Percentiles rank a stretch among this genome's conserved stretches.
Evolutionary conservation across 2,329 filamentous ascomycete genomes (phyloP).

Genomic region (Fusarium phyllophilum): DNA sequence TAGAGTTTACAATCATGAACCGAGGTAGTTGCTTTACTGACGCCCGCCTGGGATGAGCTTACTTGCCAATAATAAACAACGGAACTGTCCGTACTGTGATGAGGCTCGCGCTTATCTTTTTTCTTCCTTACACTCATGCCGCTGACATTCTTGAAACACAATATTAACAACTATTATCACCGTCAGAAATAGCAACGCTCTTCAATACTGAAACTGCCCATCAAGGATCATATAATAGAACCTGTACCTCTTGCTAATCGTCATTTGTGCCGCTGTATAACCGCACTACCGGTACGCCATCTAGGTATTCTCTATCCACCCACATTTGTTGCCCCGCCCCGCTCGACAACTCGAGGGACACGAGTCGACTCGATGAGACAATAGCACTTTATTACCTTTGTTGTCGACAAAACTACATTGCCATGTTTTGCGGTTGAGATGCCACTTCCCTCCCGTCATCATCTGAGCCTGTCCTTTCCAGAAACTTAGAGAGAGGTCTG

Average conservation of each 20-base stretch:
- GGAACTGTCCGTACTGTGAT: not conserved
- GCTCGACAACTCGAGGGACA: slow-evolving; percentile 19
- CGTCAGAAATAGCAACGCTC: not conserved
- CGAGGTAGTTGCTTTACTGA: slow-evolving; percentile 3
- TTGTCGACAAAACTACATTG: not conserved
- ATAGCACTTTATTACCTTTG: slow-evolving; percentile 16
- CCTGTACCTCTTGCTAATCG: not conserved
- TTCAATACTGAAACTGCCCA: not conserved
- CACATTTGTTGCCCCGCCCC: slow-evolving; percentile 30
- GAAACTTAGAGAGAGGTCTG: not conserved
- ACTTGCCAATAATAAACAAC: not conserved
- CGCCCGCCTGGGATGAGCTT: slow-evolving; percentile 7
- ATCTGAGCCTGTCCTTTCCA: not conserved
- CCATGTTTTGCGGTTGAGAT: not conserved
- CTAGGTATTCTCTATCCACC: not conserved
- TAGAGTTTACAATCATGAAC: slow-evolving; percentile 9
- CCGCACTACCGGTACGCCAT: slow-evolving; percentile 12
- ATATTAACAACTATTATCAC: not conserved
- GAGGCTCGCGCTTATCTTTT: slow-evolving; percentile 1
- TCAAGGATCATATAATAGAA: not conserved
- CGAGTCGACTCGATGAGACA: slow-evolving; percentile 20
- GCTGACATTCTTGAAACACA: not conserved
- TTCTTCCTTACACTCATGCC: not conserved
- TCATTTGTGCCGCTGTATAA: slow-evolving; percentile 13
- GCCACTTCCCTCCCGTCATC: not conserved